A percentile compares a stretch with the other conserved stretches of the same genome.
These are phyloP conservation scores for Pseudogymnoascus sp. DNA, from an alignment of 2,329 filamentous ascomycete genomes.

Conservation along the genomic window DNA sequence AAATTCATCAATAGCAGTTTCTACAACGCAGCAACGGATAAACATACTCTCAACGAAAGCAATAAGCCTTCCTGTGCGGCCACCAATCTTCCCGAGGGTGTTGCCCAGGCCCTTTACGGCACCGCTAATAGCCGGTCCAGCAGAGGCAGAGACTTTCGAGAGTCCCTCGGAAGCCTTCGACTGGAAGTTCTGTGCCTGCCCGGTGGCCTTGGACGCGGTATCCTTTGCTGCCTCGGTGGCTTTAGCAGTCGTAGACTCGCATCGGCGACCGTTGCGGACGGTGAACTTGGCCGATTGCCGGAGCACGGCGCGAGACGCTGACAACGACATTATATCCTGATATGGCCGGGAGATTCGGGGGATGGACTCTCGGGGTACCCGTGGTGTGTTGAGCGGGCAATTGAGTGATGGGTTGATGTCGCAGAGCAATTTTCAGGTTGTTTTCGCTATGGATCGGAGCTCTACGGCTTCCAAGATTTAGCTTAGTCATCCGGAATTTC, in stretches of 20 bases:
- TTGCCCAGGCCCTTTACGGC: constrained; percentile 59
- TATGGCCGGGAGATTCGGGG: constrained; percentile 16
- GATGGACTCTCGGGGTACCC: constrained; percentile 14
- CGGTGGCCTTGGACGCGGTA: constrained; percentile 34
- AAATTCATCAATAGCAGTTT: constrained; percentile 11
- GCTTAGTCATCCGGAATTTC: constrained; percentile 4
- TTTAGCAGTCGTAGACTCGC: constrained; percentile 49
- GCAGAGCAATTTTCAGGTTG: constrained; percentile 11
- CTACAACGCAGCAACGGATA: constrained; percentile 8
- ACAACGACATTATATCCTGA: constrained; percentile 23
- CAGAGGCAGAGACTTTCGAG: constrained; percentile 69
- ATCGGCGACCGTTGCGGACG: constrained; percentile 36
- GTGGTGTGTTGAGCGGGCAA: constrained; percentile 20
- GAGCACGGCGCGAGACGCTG: constrained; percentile 23
- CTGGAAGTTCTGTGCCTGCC: constrained; percentile 37
- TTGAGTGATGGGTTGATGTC: constrained; percentile 18
- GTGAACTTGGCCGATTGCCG: constrained; percentile 24
- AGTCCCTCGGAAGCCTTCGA: constrained; percentile 74
- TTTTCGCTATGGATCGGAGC: constrained; percentile 8
- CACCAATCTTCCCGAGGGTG: constrained; percentile 69
- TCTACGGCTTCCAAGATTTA: constrained; percentile 8
- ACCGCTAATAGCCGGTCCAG: constrained; percentile 66
- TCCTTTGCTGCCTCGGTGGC: constrained; percentile 37
- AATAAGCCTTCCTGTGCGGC: constrained; percentile 71
- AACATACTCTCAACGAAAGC: constrained; percentile 77